These are phyloP conservation scores for Malus hybrid DNA, from an alignment of 331 rosid species.

Conservation along the genomic window DNA sequence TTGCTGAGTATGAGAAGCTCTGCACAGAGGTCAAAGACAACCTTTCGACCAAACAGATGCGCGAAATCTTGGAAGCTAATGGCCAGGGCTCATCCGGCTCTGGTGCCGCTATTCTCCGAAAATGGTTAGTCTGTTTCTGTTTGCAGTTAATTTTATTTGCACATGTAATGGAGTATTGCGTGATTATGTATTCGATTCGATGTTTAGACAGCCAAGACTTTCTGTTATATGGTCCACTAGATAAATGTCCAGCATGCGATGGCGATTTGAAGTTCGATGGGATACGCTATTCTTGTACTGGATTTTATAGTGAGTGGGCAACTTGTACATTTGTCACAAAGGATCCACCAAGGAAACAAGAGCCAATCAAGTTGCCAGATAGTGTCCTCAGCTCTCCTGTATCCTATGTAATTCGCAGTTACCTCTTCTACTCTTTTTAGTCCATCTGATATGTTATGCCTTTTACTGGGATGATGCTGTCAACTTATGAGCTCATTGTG, in stretches of 20 bases:
- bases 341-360: constrained; percentile 70
- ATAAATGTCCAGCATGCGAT: constrained; percentile 57
- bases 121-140: constrained; percentile 33
- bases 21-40: constrained; percentile 43
- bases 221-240: constrained; percentile 58
- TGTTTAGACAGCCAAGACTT: constrained; percentile 58
- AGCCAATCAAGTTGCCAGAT: constrained; percentile 46
- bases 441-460: background rate
- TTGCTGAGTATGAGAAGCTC: constrained; percentile 45
- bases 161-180: too few relatives aligned
- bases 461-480: background rate
- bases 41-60: constrained; percentile 49
- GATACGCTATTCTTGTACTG: constrained; percentile 45
- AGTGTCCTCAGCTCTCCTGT: constrained; percentile 44
- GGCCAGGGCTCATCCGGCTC: constrained; percentile 54
- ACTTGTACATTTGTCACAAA: constrained; percentile 59
- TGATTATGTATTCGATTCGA: background rate
- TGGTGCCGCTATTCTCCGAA: constrained; percentile 28
- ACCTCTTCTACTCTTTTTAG: background rate
- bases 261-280: constrained; percentile 71
- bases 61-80: constrained; percentile 50
- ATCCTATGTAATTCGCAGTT: constrained; percentile 35
- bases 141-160: background rate
- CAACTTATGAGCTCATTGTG: background rate
- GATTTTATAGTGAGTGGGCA: constrained; percentile 74